Base-by-base conservation (phyloP, 1,139 yeast species). In the Geotrichum aggregatum region DNA sequence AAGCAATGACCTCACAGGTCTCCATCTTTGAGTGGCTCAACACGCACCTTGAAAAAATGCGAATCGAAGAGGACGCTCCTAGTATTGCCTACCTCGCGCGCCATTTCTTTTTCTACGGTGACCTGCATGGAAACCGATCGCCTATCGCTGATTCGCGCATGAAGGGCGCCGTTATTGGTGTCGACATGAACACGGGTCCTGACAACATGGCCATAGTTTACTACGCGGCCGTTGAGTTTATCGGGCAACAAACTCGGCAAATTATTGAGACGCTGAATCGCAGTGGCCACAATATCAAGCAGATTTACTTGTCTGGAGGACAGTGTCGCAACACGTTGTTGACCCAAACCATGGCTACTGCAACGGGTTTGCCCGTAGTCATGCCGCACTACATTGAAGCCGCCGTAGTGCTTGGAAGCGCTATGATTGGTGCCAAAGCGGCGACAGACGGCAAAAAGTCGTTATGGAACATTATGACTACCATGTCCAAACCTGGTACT, bases 161-260 rank as follows among this genome's bases (percentile, higher is more conserved):
- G 98, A 79, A 84, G 57, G 98, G 97, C n/a, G 80, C 89, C 13
- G 84, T 92, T 54, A 84, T 89, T 58, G 98, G 98, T 3, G 88
- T 87, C 65, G 81, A 92, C 4, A 87, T 92, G 95, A 98, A 92
- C 66, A 73, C 80, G 4, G 83, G 95, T 0, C 74, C 91, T 39
- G 87, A 88, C 61, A 89, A 87, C 56, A 74, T 92, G 62, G 97
- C 97, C 1, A 70, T 88, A 56, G 84, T 82, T 61, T 92, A 92
- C 67, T 77, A 91, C 52, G 97, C 87, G 19, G 96, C 98, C 8
- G 88, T 96, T 70, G 98, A 92, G 71, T 92, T 92, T 65, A 91
- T 92, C 69, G 97, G 96, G 52, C 96, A 89, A 68, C 98, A 92
- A 72, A 91, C 98, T 0, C 80, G 97, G 64, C 98, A 92, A 65